Conservation (phyloP, 257 asterid genomes). For the Plectranthus barbatus region DNA sequence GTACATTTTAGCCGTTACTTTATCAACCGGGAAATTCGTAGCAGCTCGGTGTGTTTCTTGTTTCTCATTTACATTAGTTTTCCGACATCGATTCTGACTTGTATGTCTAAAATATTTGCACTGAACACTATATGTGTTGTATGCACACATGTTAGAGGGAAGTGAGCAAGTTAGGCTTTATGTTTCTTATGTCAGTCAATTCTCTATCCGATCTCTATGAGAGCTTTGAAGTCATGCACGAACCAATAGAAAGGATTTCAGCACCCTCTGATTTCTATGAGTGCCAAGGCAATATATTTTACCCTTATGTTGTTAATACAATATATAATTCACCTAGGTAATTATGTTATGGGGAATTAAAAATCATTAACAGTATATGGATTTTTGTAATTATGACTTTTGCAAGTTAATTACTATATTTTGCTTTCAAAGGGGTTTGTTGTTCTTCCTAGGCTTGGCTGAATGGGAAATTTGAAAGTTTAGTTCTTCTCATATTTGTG, state of each 20-base stretch:
- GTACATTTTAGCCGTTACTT: slow-evolving; percentile 97
- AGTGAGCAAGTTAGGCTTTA: not conserved
- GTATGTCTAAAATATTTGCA: slow-evolving; percentile 13
- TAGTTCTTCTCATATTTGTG: not conserved
- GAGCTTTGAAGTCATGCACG: too few species aligned
- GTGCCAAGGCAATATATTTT: not conserved
- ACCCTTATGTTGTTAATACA: not conserved
- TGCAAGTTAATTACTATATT: slow-evolving; percentile 4
- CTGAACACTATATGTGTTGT: slow-evolving; percentile 1
- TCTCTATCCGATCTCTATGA: too few species aligned
- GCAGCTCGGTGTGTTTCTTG: slow-evolving; percentile 64
- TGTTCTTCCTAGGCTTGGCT: not conserved
- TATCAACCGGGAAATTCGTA: slow-evolving; percentile 80
- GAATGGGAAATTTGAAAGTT: not conserved
- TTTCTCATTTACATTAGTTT: slow-evolving; percentile 1
- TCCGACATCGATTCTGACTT: not conserved
- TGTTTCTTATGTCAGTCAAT: not conserved
- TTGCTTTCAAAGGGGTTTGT: not conserved
- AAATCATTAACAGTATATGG: not conserved
- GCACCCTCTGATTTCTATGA: not conserved
- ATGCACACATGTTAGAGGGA: not conserved
- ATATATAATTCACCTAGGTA: not conserved
- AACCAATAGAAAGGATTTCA: too few species aligned
- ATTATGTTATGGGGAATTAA: not conserved
- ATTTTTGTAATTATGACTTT: not conserved